Evolutionary conservation across 768 basidiomycete species (phyloP).

Genomic region (Tricholoma flavovirens): DNA sequence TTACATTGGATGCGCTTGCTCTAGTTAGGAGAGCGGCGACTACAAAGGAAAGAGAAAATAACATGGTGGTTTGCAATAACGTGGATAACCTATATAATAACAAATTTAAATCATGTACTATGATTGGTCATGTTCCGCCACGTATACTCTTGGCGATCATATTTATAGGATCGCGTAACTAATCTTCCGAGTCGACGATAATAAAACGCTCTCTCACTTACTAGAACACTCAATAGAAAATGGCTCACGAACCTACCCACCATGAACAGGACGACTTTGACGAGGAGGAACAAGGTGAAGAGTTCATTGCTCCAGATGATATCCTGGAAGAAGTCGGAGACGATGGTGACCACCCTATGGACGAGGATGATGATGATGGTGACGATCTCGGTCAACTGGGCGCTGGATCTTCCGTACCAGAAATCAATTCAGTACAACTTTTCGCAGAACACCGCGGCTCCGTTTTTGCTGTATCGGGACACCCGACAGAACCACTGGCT

Average conservation of each 20-base stretch:
- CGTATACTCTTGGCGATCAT: too few species aligned
- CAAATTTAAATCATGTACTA: too few species aligned
- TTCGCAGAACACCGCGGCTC: slow-evolving; percentile 68
- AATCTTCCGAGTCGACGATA: too few species aligned
- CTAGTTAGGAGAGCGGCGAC: slow-evolving; percentile 43
- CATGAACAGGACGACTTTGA: slow-evolving; percentile 18
- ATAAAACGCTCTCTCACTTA: neutral
- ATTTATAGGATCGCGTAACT: too few species aligned
- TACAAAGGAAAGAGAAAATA: slow-evolving; percentile 49
- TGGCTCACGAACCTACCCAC: slow-evolving; percentile 11
- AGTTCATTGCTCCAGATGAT: slow-evolving; percentile 64
- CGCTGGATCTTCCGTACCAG: slow-evolving; percentile 29
- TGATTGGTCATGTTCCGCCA: slow-evolving; percentile 26
- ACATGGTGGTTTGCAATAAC: slow-evolving; percentile 44
- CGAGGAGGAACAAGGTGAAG: slow-evolving; percentile 42
- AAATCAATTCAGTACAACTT: slow-evolving; percentile 64
- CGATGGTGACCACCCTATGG: slow-evolving; percentile 67
- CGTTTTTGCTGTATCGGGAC: slow-evolving; percentile 79
- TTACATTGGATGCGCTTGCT: slow-evolving; percentile 72
- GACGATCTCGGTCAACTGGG: slow-evolving; percentile 42
- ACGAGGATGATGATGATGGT: slow-evolving; percentile 62
- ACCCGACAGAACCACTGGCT: slow-evolving; percentile 79
- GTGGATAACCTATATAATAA: too few species aligned
- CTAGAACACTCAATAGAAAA: neutral
- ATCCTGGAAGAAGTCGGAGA: slow-evolving; percentile 59